Conservation (phyloP, 768 basidiomycete species). For the Cyclocybe cylindracea region DNA sequence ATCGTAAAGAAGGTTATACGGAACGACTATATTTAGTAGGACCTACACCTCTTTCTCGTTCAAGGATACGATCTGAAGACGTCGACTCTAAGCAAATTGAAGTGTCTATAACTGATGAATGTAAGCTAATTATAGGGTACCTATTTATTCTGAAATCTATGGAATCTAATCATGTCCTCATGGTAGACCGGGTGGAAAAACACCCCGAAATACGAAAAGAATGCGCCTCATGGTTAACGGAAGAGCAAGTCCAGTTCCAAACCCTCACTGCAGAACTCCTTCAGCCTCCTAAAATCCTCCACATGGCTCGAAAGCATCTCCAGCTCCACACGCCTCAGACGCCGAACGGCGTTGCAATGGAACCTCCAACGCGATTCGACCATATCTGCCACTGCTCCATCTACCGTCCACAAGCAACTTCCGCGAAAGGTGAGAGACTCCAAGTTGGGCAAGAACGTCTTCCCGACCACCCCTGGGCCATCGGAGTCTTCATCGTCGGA, state of each 20-base stretch:
- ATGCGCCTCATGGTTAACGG: constrained; percentile 4
- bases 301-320: constrained; percentile 32
- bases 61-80: too few species aligned
- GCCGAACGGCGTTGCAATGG: constrained; percentile 17
- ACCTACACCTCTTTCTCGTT: too few species aligned
- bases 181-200: not conserved
- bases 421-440: constrained; percentile 28
- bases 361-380: constrained; percentile 35
- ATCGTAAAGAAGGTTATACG: too few species aligned
- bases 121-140: too few species aligned
- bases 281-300: constrained; percentile 27
- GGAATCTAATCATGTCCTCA: not conserved
- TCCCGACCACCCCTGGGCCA: not conserved
- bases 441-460: constrained; percentile 27
- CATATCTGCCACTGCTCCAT: constrained; percentile 34
- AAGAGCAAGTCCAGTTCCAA: constrained; percentile 26
- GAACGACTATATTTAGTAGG: too few species aligned
- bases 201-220: not conserved
- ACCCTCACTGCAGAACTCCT: constrained; percentile 32
- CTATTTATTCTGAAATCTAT: too few species aligned
- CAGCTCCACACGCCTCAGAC: constrained; percentile 28
- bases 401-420: constrained; percentile 26
- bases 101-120: too few species aligned
- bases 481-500: not conserved
- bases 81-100: too few species aligned